Conservation (phyloP, 108 stramenopile species). For the Pseudonitzschia multiseries region DNA sequence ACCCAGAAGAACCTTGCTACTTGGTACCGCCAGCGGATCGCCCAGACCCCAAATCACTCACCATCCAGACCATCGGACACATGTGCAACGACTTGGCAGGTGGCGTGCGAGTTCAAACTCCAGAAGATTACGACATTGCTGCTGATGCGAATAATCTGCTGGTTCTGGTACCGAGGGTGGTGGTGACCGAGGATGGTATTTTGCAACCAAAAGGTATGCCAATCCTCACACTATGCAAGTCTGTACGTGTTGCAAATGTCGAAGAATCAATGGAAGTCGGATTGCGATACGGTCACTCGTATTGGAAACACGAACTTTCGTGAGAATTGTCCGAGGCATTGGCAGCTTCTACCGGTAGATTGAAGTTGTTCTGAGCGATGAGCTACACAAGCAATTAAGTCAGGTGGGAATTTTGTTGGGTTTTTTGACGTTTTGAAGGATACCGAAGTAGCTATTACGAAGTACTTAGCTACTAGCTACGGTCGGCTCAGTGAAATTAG, state of each 20-base stretch:
- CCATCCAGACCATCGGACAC: slow-evolving; percentile 11
- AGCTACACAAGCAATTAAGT: no score
- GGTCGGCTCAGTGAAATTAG: no score
- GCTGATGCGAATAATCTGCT: slow-evolving; percentile 6
- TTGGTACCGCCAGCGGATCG: slow-evolving; percentile 10
- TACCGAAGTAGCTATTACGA: no score
- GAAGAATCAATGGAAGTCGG: slow-evolving; percentile 18
- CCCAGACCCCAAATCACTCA: slow-evolving; percentile 6
- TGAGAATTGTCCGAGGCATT: background rate
- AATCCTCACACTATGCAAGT: slow-evolving; percentile 8
- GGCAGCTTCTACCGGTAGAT: no score
- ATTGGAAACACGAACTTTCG: slow-evolving; percentile 14
- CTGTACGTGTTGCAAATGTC: background rate
- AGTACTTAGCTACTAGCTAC: no score
- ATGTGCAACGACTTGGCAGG: slow-evolving; percentile 24
- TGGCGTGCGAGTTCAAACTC: background rate
- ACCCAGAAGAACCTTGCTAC: slow-evolving; percentile 4
- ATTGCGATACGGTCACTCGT: slow-evolving; percentile 12
- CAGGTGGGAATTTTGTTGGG: no score
- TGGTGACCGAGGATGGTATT: slow-evolving; percentile 2
- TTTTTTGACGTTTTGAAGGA: no score
- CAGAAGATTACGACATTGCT: slow-evolving; percentile 4
- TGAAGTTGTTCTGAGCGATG: no score
- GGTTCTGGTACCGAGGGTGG: slow-evolving; percentile 15
- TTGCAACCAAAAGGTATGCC: slow-evolving; percentile 19